phyloP scores from a whole-genome alignment of 2,329 filamentous ascomycete species.

The Xylariaceae sp. region DNA sequence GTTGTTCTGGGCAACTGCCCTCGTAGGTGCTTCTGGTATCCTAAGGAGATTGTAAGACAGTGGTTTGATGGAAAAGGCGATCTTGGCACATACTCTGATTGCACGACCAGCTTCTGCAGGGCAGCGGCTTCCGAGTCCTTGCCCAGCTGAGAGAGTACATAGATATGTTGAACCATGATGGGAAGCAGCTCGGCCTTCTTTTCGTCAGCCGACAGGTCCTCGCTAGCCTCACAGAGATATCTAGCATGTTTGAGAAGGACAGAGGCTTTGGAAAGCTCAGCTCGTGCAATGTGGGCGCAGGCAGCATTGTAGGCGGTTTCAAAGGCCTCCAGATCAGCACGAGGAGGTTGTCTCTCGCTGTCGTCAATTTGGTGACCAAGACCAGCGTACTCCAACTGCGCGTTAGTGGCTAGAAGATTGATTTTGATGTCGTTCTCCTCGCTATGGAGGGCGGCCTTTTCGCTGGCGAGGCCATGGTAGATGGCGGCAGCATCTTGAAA shows the following conservation, averaged over 20 bases:
- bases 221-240: conserved; percentile 74
- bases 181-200: conserved; percentile 77
- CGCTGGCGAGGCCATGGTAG: conserved; percentile 64
- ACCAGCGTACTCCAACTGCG: conserved; percentile 75
- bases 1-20: conserved; percentile 73
- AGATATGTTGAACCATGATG: conserved; percentile 78
- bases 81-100: conserved; percentile 57
- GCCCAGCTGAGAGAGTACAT: conserved; percentile 71
- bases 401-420: conserved; percentile 74
- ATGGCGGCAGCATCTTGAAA: conserved; percentile 71
- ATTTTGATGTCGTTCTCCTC: conserved; percentile 79
- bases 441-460: conserved; percentile 53
- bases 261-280: conserved; percentile 69
- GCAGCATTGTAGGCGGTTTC: conserved; percentile 84
- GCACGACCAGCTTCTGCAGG: conserved; percentile 67
- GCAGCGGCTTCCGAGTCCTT: conserved; percentile 69
- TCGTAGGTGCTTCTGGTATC: conserved; percentile 71
- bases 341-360: conserved; percentile 61
- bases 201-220: conserved; percentile 76
- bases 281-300: conserved; percentile 73
- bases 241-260: conserved; percentile 73
- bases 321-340: conserved; percentile 75
- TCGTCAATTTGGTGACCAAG: conserved; percentile 56
- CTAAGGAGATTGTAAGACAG: conserved; percentile 47
- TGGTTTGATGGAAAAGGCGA: neutral